These are phyloP conservation scores for Corylus avellana DNA, from an alignment of 306 rosid genomes.

Conservation along the genomic window DNA sequence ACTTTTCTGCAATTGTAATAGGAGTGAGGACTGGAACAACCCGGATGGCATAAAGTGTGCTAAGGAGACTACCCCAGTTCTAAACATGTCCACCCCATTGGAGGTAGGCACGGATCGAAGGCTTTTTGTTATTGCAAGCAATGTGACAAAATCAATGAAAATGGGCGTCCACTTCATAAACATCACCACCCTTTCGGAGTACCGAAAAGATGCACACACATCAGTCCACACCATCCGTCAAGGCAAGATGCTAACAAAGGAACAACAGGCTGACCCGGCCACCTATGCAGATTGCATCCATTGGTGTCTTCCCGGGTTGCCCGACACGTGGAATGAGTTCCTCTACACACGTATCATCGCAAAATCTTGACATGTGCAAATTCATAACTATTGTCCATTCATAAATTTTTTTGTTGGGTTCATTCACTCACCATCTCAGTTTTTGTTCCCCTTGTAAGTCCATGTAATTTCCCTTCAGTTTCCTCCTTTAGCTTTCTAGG, in stretches of 20 bases:
- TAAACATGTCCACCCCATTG: constrained; percentile 45
- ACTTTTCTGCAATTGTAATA: constrained; percentile 8
- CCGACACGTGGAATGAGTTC: constrained; percentile 94
- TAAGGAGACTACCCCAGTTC: constrained; percentile 69
- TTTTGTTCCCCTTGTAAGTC: constrained; percentile 26
- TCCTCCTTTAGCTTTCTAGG: constrained; percentile 27
- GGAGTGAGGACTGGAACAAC: constrained; percentile 91
- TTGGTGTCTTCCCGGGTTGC: constrained; percentile 96
- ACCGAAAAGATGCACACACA: constrained; percentile 89
- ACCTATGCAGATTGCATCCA: constrained; percentile 90
- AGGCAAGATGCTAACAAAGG: constrained; percentile 67
- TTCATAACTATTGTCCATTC: constrained; percentile 3
- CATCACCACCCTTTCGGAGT: constrained; percentile 77
- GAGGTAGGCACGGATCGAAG: constrained; percentile 80
- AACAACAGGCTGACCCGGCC: constrained; percentile 80
- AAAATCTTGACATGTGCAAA: constrained; percentile 46
- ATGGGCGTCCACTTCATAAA: constrained; percentile 65
- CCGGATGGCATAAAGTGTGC: constrained; percentile 93
- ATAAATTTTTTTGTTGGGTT: not conserved
- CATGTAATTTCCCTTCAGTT: constrained; percentile 37
- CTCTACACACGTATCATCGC: constrained; percentile 72
- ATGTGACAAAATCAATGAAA: constrained; percentile 49
- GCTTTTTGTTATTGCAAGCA: constrained; percentile 51
- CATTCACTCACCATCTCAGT: constrained; percentile 19
- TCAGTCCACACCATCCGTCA: constrained; percentile 86